Conservation (phyloP, 331 rosid species). For the Stylosanthes scabra region DNA sequence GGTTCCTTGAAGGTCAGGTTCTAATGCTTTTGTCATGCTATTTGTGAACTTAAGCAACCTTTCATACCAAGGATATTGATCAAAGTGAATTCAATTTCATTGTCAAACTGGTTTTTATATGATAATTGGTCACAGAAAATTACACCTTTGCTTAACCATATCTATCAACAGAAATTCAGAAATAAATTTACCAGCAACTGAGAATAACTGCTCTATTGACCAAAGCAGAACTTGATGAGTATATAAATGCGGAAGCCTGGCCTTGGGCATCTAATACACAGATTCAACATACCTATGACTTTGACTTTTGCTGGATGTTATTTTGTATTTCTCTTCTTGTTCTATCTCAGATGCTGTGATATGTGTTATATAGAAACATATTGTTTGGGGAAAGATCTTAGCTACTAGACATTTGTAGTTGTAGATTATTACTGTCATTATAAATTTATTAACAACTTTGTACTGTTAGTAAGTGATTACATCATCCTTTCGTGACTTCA, state of each 20-base stretch:
- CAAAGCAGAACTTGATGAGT: not conserved
- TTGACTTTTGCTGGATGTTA: conserved; percentile 15
- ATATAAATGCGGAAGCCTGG: not conserved
- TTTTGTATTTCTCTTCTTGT: conserved; percentile 9
- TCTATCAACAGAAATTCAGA: conserved; percentile 12
- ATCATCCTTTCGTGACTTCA: not conserved
- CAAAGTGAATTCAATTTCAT: not conserved
- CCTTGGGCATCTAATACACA: not conserved
- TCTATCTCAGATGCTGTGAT: conserved; percentile 2
- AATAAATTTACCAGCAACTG: conserved; percentile 11
- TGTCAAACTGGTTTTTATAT: conserved; percentile 26
- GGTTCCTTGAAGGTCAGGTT: conserved; percentile 82
- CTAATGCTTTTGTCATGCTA: conserved; percentile 5
- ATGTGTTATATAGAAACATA: conserved; percentile 12
- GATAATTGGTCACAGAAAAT: not conserved
- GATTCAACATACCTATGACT: conserved; percentile 19
- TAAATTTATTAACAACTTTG: conserved; percentile 10
- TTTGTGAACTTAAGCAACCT: conserved; percentile 9
- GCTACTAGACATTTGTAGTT: conserved; percentile 1
- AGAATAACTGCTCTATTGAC: conserved; percentile 17
- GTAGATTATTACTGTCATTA: conserved; percentile 9
- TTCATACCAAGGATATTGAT: conserved; percentile 22
- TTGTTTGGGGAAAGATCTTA: conserved; percentile 10
- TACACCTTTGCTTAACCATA: conserved; percentile 20
- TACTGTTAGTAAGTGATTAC: not conserved